Evolutionary conservation across 441 rosid genomes (phyloP).

Genomic region (Gossypium schwendimanii): DNA sequence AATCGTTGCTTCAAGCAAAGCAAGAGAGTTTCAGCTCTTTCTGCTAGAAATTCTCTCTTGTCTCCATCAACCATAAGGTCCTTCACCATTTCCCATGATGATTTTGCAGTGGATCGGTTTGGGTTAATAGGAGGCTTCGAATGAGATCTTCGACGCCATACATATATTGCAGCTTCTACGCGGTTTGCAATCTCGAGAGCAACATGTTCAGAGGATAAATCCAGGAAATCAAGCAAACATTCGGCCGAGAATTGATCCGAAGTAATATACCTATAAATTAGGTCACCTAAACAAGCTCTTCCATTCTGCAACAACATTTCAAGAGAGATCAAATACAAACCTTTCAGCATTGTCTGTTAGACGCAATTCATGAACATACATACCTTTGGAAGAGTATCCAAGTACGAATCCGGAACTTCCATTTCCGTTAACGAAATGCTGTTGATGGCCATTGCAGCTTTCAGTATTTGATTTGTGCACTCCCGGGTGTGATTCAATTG

Average conservation of each 20-base stretch:
- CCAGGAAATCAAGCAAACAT: constrained; percentile 57
- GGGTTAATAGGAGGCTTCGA: constrained; percentile 36
- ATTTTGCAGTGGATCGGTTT: constrained; percentile 37
- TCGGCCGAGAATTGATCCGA: constrained; percentile 59
- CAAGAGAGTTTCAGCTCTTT: constrained; percentile 57
- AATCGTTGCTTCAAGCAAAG: constrained; percentile 68
- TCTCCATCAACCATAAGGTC: constrained; percentile 57
- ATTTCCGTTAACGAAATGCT: constrained; percentile 44
- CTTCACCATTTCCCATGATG: constrained; percentile 63
- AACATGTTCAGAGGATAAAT: constrained; percentile 55
- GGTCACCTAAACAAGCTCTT: constrained; percentile 55
- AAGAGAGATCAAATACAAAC: neutral
- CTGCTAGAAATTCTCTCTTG: constrained; percentile 56
- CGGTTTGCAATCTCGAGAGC: constrained; percentile 64
- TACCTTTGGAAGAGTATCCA: constrained; percentile 69
- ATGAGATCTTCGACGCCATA: constrained; percentile 51
- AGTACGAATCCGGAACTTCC: constrained; percentile 61
- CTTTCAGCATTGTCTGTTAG: neutral
- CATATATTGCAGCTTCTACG: constrained; percentile 56
- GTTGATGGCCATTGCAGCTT: constrained; percentile 70
- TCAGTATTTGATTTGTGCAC: constrained; percentile 53
- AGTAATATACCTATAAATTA: constrained; percentile 46
- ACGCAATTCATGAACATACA: neutral
- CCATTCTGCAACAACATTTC: constrained; percentile 39
- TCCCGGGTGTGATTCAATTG: constrained; percentile 50